A percentile compares a stretch with the other conserved stretches of the same genome.
These are phyloP conservation scores for Hibiscus trionum DNA, from an alignment of 345 rosid species.

Conservation along the genomic window DNA sequence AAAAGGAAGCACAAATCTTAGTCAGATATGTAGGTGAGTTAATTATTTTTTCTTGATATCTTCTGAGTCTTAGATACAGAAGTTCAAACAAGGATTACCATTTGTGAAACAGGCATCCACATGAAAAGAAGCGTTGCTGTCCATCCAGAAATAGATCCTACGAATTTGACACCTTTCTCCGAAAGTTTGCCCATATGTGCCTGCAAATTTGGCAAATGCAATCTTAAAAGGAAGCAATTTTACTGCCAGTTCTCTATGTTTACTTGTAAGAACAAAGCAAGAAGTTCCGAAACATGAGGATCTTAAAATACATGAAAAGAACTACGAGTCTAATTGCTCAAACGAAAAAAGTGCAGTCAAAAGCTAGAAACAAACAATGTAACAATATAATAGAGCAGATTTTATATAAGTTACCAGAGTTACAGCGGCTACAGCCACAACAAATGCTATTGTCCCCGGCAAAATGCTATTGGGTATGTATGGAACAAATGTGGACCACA, in stretches of 20 bases:
- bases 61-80: neutral
- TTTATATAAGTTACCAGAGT: slow-evolving; percentile 51
- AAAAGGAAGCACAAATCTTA: slow-evolving; percentile 13
- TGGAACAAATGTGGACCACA: slow-evolving; percentile 95
- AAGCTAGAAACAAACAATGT: neutral
- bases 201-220: slow-evolving; percentile 44
- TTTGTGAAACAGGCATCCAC: slow-evolving; percentile 95
- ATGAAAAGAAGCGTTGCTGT: slow-evolving; percentile 92
- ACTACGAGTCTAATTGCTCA: neutral
- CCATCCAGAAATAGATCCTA: slow-evolving; percentile 82
- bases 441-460: slow-evolving; percentile 62
- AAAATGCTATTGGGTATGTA: slow-evolving; percentile 53
- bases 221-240: slow-evolving; percentile 14
- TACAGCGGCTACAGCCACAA: slow-evolving; percentile 54
- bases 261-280: neutral
- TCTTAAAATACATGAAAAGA: neutral
- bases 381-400: slow-evolving; percentile 2
- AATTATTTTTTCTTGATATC: neutral
- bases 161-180: slow-evolving; percentile 52
- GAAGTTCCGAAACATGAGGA: neutral
- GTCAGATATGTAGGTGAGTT: slow-evolving; percentile 15
- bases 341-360: neutral
- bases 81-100: slow-evolving; percentile 37
- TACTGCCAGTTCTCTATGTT: neutral
- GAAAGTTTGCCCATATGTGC: slow-evolving; percentile 68